Base-by-base conservation (phyloP, 495 filamentous ascomycete genomes). In the Aspergillus taichungensis region DNA sequence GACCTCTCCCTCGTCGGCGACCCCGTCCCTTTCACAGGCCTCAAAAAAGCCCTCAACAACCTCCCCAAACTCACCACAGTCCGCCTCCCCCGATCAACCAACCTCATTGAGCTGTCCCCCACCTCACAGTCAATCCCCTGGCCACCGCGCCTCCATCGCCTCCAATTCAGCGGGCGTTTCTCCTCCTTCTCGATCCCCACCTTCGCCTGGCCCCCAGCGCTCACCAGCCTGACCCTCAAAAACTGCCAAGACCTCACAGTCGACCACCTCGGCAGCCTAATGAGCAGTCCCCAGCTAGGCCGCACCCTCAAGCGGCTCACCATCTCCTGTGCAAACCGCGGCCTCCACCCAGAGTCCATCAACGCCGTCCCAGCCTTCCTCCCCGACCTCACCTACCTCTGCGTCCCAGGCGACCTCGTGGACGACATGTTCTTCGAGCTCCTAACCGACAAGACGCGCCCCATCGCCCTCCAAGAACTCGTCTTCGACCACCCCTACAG, bases 1-100 rank as follows among this genome's bases (percentile, higher is more conserved):
- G 76, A 88, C 51, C 66, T 88, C 30, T 73, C 69, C 10, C 71
- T 84, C 14, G 71, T 85, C 13, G 63, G 61, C 6, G 77, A 80
- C 30, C 60, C 67, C 0, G 68, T 85, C 13, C 57, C 59, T 5
- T 72, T 80, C 41, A 51, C 64, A 28, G 53, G 63, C 13, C 64
- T 87, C 8, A 74, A 80, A 49, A 68, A 71, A 39, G 66, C 80
- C 3, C 51, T 83, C 14, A 60, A 67, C 29, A 56, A 66, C 12
- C 67, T 86, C 14, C 27, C 51, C 7, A 52, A 71, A 27, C 69
- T 85, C 10, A 50, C 58, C 24, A 64, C 56, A 4, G 62, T 87
- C 5, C 68, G 69, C 31, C 71, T 85, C 35, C 83, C 83, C 2
- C 72, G 70, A 13, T 69, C 62, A n/a, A 74, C 72, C 30, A 59